These are phyloP conservation scores for Aphanomyces invadans DNA, from an alignment of 352 stramenopile genomes.

Conservation along the genomic window DNA sequence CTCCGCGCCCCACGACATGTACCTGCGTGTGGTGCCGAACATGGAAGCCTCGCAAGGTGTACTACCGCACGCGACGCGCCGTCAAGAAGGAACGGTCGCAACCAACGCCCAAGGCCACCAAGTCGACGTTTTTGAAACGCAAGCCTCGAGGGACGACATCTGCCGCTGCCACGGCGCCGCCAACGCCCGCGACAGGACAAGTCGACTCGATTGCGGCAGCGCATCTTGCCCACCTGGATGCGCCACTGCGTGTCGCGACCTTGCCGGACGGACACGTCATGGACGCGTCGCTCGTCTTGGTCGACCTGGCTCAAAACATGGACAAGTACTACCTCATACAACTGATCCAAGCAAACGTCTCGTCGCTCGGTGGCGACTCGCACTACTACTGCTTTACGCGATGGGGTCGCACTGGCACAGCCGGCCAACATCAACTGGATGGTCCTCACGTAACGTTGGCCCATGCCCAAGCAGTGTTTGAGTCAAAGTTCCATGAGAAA, in stretches of 20 bases:
- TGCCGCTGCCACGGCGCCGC: too few relatives aligned
- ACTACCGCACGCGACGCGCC: background rate
- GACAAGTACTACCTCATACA: constrained; percentile 20
- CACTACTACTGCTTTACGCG: constrained; percentile 6
- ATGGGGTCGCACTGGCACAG: constrained; percentile 11
- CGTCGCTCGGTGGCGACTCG: background rate
- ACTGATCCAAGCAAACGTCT: background rate
- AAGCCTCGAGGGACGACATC: too few relatives aligned
- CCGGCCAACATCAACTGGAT: background rate
- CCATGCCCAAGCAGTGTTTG: constrained; percentile 3
- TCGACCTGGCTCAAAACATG: constrained; percentile 3
- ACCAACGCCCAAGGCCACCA: too few relatives aligned
- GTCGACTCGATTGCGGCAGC: too few relatives aligned
- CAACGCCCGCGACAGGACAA: too few relatives aligned
- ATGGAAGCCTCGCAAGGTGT: background rate
- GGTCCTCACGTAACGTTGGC: background rate
- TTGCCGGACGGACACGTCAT: background rate
- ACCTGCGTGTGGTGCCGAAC: background rate
- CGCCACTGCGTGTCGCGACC: background rate
- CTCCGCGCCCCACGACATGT: background rate
- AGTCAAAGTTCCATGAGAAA: constrained; percentile 9
- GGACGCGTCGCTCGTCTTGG: constrained; percentile 1
- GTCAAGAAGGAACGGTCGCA: too few relatives aligned
- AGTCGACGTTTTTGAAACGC: too few relatives aligned
- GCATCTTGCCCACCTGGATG: too few relatives aligned